phyloP scores from a whole-genome alignment of 257 asterid species.

The Gentiana macrophylla region DNA sequence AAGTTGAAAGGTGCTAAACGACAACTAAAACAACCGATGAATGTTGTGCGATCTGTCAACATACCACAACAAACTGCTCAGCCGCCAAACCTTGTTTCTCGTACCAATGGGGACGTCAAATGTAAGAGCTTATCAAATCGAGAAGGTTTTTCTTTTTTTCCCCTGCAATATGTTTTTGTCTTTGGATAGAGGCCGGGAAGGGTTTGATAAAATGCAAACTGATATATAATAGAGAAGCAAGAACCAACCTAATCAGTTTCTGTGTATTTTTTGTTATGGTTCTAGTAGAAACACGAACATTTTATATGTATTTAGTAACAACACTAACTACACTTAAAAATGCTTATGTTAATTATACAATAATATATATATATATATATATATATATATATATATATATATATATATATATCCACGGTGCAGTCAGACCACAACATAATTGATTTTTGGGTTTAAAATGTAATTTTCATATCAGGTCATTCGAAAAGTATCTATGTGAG shows the following conservation, averaged over 20 bases:
- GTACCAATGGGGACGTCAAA: conserved; percentile 25
- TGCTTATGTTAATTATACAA: background rate
- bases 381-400: no score
- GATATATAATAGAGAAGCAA: background rate
- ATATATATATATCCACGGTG: no score
- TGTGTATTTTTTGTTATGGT: background rate
- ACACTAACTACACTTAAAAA: background rate
- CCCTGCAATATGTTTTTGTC: conserved; percentile 2
- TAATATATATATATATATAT: no score
- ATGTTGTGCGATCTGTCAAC: conserved; percentile 34
- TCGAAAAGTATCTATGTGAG: conserved; percentile 71
- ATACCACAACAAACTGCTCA: conserved; percentile 36
- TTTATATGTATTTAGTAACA: no score
- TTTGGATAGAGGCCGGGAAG: background rate
- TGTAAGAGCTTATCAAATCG: conserved; percentile 38
- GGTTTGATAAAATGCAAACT: background rate
- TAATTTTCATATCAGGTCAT: conserved; percentile 34
- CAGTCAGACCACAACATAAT: background rate
- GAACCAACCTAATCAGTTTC: background rate
- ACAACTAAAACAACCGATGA: conserved; percentile 31
- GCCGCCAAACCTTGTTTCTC: conserved; percentile 20
- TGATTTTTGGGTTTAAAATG: background rate
- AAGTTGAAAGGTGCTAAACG: conserved; percentile 47
- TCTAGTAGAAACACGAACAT: no score
- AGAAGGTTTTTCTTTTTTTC: conserved; percentile 34